These are phyloP conservation scores for Phytophthora ohioensis DNA, from an alignment of 352 stramenopile species.

Conservation along the genomic window DNA sequence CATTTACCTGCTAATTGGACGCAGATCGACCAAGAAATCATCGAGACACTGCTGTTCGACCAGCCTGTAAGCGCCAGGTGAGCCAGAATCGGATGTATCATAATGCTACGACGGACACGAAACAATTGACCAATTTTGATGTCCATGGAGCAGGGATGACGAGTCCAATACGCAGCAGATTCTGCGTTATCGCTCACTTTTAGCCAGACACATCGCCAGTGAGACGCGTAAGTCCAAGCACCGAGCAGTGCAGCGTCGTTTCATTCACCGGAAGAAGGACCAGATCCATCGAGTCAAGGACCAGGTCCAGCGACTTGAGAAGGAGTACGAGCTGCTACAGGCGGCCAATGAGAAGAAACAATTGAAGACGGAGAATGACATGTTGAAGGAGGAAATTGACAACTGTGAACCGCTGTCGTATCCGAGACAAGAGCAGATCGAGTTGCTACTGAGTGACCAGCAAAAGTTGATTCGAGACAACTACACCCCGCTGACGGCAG, in stretches of 20 bases:
- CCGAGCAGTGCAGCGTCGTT: constrained; percentile 53
- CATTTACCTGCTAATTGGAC: constrained; percentile 41
- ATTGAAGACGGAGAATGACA: constrained; percentile 36
- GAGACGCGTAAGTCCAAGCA: constrained; percentile 52
- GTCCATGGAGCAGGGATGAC: neutral
- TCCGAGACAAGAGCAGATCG: constrained; percentile 33
- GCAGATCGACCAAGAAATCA: constrained; percentile 48
- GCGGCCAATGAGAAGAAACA: constrained; percentile 31
- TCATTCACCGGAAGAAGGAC: constrained; percentile 57
- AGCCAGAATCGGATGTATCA: neutral
- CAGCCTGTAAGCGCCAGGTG: constrained; percentile 19
- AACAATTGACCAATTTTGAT: neutral
- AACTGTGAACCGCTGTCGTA: constrained; percentile 11
- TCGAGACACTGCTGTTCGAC: constrained; percentile 44
- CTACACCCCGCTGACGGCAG: constrained; percentile 29
- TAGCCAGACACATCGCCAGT: constrained; percentile 21
- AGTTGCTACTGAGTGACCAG: constrained; percentile 34
- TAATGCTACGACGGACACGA: neutral
- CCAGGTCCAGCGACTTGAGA: constrained; percentile 38
- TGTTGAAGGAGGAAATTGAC: constrained; percentile 22
- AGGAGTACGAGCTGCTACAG: constrained; percentile 37
- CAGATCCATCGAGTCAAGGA: constrained; percentile 44
- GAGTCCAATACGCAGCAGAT: constrained; percentile 14
- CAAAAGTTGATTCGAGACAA: constrained; percentile 43
- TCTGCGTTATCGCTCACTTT: constrained; percentile 20